Evolutionary conservation across 2,329 filamentous ascomycete species (phyloP).

Genomic region (Colletotrichum chrysophilum): DNA sequence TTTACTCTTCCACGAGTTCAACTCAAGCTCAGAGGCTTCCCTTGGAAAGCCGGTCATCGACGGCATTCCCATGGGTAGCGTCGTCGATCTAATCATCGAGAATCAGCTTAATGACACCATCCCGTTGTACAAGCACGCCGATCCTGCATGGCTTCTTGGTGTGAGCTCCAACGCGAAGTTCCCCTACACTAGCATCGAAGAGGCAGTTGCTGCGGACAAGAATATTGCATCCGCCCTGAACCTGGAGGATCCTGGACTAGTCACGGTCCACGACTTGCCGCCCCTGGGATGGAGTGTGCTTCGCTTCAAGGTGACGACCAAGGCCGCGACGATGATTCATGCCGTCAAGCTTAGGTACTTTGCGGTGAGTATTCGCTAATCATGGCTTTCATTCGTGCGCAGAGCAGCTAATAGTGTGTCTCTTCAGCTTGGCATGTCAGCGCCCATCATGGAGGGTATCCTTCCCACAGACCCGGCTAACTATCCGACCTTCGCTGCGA

Average conservation of each 20-base stretch:
- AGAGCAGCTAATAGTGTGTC: background rate
- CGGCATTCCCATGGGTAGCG: conserved; percentile 3
- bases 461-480: background rate
- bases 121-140: conserved; percentile 26
- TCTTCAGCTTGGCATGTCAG: conserved; percentile 5
- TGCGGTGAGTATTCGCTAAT: conserved; percentile 11
- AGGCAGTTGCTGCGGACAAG: background rate
- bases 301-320: conserved; percentile 1
- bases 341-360: conserved; percentile 17
- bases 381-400: too few relatives aligned
- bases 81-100: conserved; percentile 21
- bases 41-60: conserved; percentile 4
- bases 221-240: background rate
- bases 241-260: background rate
- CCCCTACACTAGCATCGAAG: background rate
- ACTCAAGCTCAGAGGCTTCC: background rate
- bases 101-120: conserved; percentile 11
- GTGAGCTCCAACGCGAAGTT: background rate
- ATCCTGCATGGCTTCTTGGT: conserved; percentile 25
- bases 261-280: conserved; percentile 6
- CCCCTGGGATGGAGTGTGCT: conserved; percentile 10
- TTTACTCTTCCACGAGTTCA: conserved; percentile 16
- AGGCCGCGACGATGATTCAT: conserved; percentile 18
- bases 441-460: conserved; percentile 14
- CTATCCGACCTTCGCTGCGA: background rate